Conservation (phyloP, 2,329 filamentous ascomycete genomes). For the Chrysoporthe cubensis region DNA sequence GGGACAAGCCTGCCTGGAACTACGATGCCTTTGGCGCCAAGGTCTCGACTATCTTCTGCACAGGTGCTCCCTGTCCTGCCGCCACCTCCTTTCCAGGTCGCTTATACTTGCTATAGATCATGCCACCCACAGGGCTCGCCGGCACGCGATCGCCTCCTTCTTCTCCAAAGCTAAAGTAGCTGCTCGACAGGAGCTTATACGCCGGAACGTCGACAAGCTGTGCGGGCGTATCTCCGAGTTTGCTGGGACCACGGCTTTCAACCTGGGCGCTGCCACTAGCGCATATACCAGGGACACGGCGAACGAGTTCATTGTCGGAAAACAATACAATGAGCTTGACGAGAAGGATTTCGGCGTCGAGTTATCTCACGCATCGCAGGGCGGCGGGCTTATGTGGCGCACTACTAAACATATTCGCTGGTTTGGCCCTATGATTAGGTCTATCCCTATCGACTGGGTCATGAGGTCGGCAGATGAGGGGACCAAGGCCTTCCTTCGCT, state of each 20-base stretch:
- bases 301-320: constrained; percentile 29
- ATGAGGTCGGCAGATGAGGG: constrained; percentile 20
- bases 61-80: too few species aligned
- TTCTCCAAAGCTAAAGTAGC: constrained; percentile 11
- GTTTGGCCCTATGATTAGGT: constrained; percentile 24
- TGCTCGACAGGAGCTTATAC: constrained; percentile 5
- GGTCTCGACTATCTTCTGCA: too few species aligned
- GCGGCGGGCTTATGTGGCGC: constrained; percentile 28
- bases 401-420: constrained; percentile 30
- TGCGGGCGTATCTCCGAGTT: constrained; percentile 10
- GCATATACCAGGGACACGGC: constrained; percentile 24
- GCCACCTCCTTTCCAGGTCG: too few species aligned
- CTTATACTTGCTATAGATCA: too few species aligned
- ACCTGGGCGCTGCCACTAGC: constrained; percentile 28
- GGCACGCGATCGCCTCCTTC: background rate
- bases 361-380: constrained; percentile 17
- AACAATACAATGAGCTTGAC: constrained; percentile 26
- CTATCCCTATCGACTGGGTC: constrained; percentile 20
- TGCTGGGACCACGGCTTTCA: background rate
- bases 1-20: constrained; percentile 24
- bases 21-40: constrained; percentile 12
- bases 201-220: constrained; percentile 14
- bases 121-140: too few species aligned
- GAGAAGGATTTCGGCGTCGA: constrained; percentile 23
- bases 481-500: constrained; percentile 17